These are phyloP conservation scores for Suillus plorans DNA, from an alignment of 768 basidiomycete species.

Conservation along the genomic window DNA sequence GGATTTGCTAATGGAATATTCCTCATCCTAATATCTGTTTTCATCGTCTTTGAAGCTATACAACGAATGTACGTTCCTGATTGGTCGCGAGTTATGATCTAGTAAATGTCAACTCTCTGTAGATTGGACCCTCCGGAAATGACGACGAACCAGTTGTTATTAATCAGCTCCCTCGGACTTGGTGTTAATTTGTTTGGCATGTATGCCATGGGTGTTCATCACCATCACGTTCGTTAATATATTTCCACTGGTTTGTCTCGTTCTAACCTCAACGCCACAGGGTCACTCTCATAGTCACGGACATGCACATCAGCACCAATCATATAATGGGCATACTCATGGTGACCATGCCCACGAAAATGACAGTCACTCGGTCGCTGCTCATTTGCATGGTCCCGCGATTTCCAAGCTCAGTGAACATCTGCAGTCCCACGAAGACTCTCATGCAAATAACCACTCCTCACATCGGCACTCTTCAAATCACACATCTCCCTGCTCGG, in stretches of 20 bases:
- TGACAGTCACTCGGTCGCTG: slow-evolving; percentile 21
- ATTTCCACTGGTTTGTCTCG: neutral
- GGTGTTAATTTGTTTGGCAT: slow-evolving; percentile 97
- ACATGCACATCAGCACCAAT: slow-evolving; percentile 20
- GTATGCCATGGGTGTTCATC: slow-evolving; percentile 97
- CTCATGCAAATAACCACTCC: slow-evolving; percentile 20
- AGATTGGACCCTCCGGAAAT: slow-evolving; percentile 96
- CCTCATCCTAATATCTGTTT: slow-evolving; percentile 90
- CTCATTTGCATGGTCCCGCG: slow-evolving; percentile 23
- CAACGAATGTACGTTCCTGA: slow-evolving; percentile 73
- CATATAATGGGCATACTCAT: slow-evolving; percentile 28
- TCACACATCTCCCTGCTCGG: slow-evolving; percentile 24
- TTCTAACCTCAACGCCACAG: slow-evolving; percentile 16
- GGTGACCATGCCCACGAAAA: slow-evolving; percentile 29
- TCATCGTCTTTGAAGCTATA: slow-evolving; percentile 97
- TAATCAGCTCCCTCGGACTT: slow-evolving; percentile 87
- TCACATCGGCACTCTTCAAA: slow-evolving; percentile 28
- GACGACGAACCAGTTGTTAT: slow-evolving; percentile 89
- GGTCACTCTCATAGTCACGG: slow-evolving; percentile 8
- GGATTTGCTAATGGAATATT: slow-evolving; percentile 99
- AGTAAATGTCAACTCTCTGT: slow-evolving; percentile 1
- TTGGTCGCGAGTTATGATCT: neutral
- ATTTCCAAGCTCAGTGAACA: slow-evolving; percentile 18
- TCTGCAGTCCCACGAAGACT: slow-evolving; percentile 24
- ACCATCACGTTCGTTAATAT: slow-evolving; percentile 61